A percentile compares a stretch with the other conserved stretches of the same genome.
phyloP scores from a whole-genome alignment of 176 grass and related monocot genomes.

The Rhynchospora breviuscula region DNA sequence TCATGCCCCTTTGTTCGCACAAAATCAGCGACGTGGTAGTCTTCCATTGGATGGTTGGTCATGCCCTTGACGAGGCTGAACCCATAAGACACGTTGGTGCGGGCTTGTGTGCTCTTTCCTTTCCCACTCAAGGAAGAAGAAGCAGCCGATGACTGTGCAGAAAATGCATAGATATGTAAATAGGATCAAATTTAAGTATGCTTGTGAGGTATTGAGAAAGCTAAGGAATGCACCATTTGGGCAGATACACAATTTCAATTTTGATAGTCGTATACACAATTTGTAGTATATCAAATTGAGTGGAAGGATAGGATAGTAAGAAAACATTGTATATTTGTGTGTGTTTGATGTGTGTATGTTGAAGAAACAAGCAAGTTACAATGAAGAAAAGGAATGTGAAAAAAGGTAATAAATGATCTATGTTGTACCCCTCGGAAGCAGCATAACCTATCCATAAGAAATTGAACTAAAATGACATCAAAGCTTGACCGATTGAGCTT shows the following conservation, averaged over 20 bases:
- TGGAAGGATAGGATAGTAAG: no score
- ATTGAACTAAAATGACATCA: background rate
- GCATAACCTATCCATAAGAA: background rate
- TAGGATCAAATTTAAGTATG: background rate
- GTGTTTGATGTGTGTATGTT: no score
- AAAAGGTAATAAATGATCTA: background rate
- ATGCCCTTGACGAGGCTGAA: slow-evolving; percentile 58
- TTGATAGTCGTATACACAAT: background rate
- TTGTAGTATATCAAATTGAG: background rate
- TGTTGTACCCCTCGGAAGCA: slow-evolving; percentile 9
- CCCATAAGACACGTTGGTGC: slow-evolving; percentile 48
- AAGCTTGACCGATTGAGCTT: background rate
- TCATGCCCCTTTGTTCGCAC: slow-evolving; percentile 29
- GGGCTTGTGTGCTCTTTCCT: slow-evolving; percentile 42
- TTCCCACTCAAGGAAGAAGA: slow-evolving; percentile 40
- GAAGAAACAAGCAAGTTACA: no score
- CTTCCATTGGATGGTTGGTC: slow-evolving; percentile 81
- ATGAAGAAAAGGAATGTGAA: background rate
- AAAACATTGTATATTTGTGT: no score
- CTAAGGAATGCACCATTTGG: no score
- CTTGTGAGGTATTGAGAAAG: background rate
- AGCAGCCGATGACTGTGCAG: slow-evolving; percentile 32
- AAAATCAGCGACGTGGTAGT: slow-evolving; percentile 61
- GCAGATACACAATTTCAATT: background rate
- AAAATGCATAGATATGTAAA: background rate